Base-by-base conservation (phyloP, 805 yeast species). In the Metschnikowia baotianmanensis region DNA sequence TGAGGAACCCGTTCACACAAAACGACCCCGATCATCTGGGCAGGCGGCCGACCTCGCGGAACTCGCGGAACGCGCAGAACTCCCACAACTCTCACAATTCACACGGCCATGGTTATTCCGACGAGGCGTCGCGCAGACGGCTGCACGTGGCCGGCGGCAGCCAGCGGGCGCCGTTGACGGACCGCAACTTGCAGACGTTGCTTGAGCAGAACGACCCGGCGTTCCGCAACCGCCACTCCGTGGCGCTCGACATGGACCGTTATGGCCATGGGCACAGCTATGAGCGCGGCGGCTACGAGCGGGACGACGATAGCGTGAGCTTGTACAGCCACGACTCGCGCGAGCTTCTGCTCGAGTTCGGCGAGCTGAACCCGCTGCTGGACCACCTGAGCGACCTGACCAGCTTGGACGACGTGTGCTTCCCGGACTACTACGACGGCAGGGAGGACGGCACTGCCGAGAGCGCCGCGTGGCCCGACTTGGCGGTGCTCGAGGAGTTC, bases 341-440 rank as follows among this genome's bases (percentile, higher is more conserved):
- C 23, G 40, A 36, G 21, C 41, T 36, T 40, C 52, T 49, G 43
- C 54, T 63, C 38, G 72, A 67, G 44, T 71, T 70, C 50, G 75
- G 76, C 11, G 71, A 60, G 12, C 80, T 86, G n/a, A 80, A 80
- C 51, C 87, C 88, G 5, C 68, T 80, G 3, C 74, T 82, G 17
- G 74, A 84, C 35, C 70, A 84, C 44, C 67, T 78, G 28, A 72
- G 82, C 26, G 79, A 77, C 39, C 77, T 79, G 28, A 82, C 95
- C 0, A 86, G 96, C 1, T 65, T 91, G 43, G 90, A 84, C 57
- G 99, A 91, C 62, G 99, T 91, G 19, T 91, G 96, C 56, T 80
- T 88, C 60, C 96, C 96, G 0, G 71, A 89, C 27, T 89, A 83
- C 47, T 78, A 76, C 33, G 57, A 53, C 17, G 51, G 45, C 5